These are phyloP conservation scores for Cicer judaicum DNA, from an alignment of 306 rosid species.

Conservation along the genomic window DNA sequence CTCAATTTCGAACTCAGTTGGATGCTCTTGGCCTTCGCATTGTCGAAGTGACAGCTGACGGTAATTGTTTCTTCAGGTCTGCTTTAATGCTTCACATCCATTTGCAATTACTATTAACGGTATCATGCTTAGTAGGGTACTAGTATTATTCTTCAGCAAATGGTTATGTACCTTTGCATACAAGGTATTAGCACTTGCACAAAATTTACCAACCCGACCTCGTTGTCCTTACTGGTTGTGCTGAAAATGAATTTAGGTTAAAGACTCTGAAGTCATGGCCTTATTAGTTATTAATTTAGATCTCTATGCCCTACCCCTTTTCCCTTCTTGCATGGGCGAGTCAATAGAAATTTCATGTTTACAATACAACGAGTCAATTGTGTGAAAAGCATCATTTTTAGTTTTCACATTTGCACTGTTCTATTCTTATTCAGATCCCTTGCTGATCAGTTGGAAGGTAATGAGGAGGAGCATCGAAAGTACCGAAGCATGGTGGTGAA, in stretches of 20 bases:
- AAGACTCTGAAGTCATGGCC: conserved; percentile 22
- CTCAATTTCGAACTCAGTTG: conserved; percentile 71
- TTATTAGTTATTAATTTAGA: conserved; percentile 31
- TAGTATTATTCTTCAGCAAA: conserved; percentile 33
- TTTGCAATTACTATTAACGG: conserved; percentile 34
- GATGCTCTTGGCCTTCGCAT: conserved; percentile 71
- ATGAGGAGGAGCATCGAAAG: conserved; percentile 71
- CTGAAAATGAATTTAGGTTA: conserved; percentile 34
- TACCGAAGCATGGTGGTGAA: conserved; percentile 75
- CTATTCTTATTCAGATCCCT: conserved; percentile 62
- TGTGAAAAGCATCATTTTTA: background rate
- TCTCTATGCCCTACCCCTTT: background rate
- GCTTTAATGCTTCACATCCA: conserved; percentile 42
- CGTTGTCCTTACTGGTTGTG: background rate
- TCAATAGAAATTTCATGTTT: conserved; percentile 27
- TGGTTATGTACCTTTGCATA: conserved; percentile 15
- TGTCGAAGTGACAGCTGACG: conserved; percentile 80
- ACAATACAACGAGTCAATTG: background rate
- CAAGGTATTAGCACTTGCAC: conserved; percentile 20
- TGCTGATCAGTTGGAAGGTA: conserved; percentile 85
- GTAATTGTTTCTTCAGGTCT: conserved; percentile 92
- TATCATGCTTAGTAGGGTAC: background rate
- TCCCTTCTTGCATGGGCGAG: background rate
- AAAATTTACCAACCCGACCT: conserved; percentile 2
- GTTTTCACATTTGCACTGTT: conserved; percentile 23